These are phyloP conservation scores for Pestalotiopsis sp. DNA, from an alignment of 2,329 filamentous ascomycete species.

Conservation along the genomic window DNA sequence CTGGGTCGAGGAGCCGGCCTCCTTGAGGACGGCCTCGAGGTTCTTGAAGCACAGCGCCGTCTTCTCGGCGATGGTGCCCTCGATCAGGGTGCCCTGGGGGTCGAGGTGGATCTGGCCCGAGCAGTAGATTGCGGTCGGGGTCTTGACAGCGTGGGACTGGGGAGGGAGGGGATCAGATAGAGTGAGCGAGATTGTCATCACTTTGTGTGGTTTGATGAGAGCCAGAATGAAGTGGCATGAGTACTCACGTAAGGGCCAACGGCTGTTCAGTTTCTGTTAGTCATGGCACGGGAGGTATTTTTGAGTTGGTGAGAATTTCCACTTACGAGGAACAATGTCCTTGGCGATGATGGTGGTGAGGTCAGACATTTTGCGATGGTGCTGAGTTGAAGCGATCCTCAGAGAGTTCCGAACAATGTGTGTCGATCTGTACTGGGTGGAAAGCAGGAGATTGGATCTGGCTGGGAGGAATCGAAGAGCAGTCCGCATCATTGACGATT, in stretches of 20 bases:
- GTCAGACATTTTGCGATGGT: slow-evolving; percentile 46
- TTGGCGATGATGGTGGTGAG: slow-evolving; percentile 54
- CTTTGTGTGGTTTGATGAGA: not conserved
- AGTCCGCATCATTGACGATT: not conserved
- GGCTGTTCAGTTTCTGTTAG: slow-evolving; percentile 39
- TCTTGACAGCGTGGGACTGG: slow-evolving; percentile 69
- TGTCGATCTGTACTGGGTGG: slow-evolving; percentile 14
- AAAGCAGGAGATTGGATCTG: not conserved
- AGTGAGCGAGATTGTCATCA: not conserved
- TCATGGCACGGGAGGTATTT: slow-evolving; percentile 25
- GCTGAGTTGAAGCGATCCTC: slow-evolving; percentile 27
- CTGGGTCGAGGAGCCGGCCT: slow-evolving; percentile 75
- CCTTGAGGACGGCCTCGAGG: slow-evolving; percentile 79
- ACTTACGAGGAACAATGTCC: slow-evolving; percentile 61
- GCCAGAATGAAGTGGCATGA: not conserved
- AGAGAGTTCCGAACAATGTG: slow-evolving; percentile 18
- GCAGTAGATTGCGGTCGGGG: slow-evolving; percentile 65
- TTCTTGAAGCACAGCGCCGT: slow-evolving; percentile 70
- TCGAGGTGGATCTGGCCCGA: slow-evolving; percentile 74
- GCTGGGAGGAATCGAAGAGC: not conserved
- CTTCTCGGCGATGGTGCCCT: slow-evolving; percentile 65
- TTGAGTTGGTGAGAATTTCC: not conserved
- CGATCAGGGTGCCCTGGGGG: slow-evolving; percentile 54
- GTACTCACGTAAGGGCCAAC: slow-evolving; percentile 64
- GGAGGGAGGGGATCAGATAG: slow-evolving; percentile 9